Percentiles rank a stretch among this genome's conserved stretches.
Evolutionary conservation across 1,284 basidiomycete genomes (phyloP).

Genomic region (Xerocomus nothofagi): DNA sequence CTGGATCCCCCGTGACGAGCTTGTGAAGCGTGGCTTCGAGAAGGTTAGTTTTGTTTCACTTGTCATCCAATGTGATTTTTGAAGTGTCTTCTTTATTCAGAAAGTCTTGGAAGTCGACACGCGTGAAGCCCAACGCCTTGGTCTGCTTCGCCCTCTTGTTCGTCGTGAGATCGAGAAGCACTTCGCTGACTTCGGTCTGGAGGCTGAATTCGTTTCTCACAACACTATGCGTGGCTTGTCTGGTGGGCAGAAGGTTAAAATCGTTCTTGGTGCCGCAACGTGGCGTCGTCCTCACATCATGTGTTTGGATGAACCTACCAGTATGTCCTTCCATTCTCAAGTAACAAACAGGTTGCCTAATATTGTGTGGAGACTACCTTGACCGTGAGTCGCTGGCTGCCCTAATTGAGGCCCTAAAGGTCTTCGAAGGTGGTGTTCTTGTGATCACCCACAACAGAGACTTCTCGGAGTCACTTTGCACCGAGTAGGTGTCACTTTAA

Average conservation of each 20-base stretch:
- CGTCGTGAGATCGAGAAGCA: conserved; percentile 98
- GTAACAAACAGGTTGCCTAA: conserved; percentile 2
- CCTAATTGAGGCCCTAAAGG: conserved; percentile 93
- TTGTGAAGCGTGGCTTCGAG: conserved; percentile 97
- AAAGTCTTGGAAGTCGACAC: conserved; percentile 97
- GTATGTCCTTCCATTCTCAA: conserved; percentile 41
- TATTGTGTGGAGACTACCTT: conserved; percentile 72
- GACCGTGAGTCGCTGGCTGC: conserved; percentile 98
- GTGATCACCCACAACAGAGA: conserved; percentile 97
- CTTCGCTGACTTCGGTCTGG: conserved; percentile 95
- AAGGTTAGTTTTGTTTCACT: conserved; percentile 52
- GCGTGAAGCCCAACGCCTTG: conserved; percentile 94
- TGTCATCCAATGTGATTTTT: background rate
- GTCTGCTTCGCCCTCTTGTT: conserved; percentile 94
- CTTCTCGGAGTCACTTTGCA: conserved; percentile 95
- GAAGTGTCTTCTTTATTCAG: conserved; percentile 36
- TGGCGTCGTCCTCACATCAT: conserved; percentile 98
- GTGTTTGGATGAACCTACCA: conserved; percentile 97
- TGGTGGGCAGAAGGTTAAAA: conserved; percentile 99
- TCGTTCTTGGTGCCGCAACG: conserved; percentile 96
- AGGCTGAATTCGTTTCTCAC: conserved; percentile 95
- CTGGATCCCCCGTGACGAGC: conserved; percentile 95
- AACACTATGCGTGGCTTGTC: conserved; percentile 97
- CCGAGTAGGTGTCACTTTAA: conserved; percentile 50
- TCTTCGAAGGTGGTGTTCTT: conserved; percentile 96